Base-by-base conservation (phyloP, 768 basidiomycete genomes). In the Guyanaporus albipodus region DNA sequence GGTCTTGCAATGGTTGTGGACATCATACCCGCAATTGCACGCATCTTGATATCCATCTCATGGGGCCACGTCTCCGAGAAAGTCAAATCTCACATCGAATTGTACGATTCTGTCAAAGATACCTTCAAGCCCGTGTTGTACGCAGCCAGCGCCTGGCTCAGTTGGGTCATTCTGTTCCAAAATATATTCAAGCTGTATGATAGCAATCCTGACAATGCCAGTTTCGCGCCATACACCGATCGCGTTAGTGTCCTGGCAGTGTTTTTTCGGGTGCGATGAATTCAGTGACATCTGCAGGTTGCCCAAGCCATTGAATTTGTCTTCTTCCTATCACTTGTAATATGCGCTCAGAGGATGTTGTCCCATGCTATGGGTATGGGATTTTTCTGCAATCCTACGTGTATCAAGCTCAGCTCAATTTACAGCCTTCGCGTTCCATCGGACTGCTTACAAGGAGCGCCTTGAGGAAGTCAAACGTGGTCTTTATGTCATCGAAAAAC, bases 11-110 rank as follows among this genome's bases (percentile, higher is more conserved):
- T 87, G 67, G 67, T 84, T 49, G 70, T 88, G 55, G 84, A 89
- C 60, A 64, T 89, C 43, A 64, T 87, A 42, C 87, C 87, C 10
- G 68, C 74, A 34, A 38, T 83, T 41, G 54, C 72, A 41, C 77
- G 73, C 32, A 71, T 75, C 52, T 53, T 76, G 49, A 76, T 89
- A 50, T 70, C 78, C 22, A 64, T 76, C 11, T 66, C 73, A 6
- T 90, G 88, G 88, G 88, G 87, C 1, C 85, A 86, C 56, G 77
- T 88, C 33, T 84, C 81, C 26, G 87, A 90, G 56, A 58, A 55
- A 19, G 66, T 88, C 60, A 87, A 87, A 66, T 70, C 74, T 4
- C 74, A 75, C 24, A 68, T 88, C 15, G 87, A 88, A 62, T 67
- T 83, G 49, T 91, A 87, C 61, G 73, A 76, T 56, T 79, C 82